Conservation (phyloP, 2,329 filamentous ascomycete species). For the Lachnellula arida region DNA sequence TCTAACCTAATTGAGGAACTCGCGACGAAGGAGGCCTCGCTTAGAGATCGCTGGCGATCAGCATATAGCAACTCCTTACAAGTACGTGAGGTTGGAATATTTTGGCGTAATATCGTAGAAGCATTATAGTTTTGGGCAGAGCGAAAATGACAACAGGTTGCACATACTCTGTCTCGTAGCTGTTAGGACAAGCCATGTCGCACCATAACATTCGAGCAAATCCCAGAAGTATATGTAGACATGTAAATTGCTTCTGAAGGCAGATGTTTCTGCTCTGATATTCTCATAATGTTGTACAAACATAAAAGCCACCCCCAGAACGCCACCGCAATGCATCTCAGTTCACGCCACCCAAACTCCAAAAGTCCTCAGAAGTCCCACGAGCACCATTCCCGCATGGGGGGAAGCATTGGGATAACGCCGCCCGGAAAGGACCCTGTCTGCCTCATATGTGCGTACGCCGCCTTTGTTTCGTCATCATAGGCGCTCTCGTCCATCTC, state of each 20-base stretch:
- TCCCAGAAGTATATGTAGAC: background rate
- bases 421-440: constrained; percentile 66
- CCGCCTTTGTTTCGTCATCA: constrained; percentile 52
- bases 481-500: constrained; percentile 55
- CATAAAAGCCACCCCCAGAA: constrained; percentile 1
- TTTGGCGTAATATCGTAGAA: too few relatives aligned
- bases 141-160: too few relatives aligned
- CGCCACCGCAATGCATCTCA: constrained; percentile 13
- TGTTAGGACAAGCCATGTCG: too few relatives aligned
- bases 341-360: background rate
- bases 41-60: too few relatives aligned
- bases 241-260: background rate
- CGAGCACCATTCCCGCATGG: constrained; percentile 67
- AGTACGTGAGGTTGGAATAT: too few relatives aligned
- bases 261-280: background rate
- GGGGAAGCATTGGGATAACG: constrained; percentile 71
- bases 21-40: too few relatives aligned
- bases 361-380: constrained; percentile 64
- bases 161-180: too few relatives aligned
- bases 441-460: constrained; percentile 61
- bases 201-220: background rate
- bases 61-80: too few relatives aligned
- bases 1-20: too few relatives aligned
- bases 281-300: background rate
- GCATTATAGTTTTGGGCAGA: too few relatives aligned